Percentiles rank a stretch among this genome's conserved stretches.
These are phyloP conservation scores for Pythium rhizo-oryzae DNA, from an alignment of 352 stramenopile species.

Conservation along the genomic window DNA sequence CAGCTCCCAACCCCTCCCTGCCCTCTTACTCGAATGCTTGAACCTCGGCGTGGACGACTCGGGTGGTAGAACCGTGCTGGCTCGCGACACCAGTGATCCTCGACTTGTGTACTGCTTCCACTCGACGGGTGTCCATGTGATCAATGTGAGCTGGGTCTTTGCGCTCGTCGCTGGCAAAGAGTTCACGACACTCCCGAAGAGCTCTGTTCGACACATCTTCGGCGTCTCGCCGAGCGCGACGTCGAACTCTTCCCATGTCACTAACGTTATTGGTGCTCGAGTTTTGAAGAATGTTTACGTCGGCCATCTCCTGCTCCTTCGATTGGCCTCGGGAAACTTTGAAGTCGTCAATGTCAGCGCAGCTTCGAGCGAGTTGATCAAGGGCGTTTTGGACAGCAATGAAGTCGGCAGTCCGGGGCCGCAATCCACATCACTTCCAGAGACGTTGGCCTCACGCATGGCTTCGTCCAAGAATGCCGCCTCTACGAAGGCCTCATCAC, in stretches of 20 bases:
- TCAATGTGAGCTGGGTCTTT: conserved; percentile 78
- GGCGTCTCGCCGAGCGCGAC: conserved; percentile 53
- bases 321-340: conserved; percentile 68
- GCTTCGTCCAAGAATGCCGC: conserved; percentile 33
- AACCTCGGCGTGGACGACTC: conserved; percentile 75
- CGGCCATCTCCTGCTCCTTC: conserved; percentile 74
- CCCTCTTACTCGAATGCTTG: conserved; percentile 72
- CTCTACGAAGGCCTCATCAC: conserved; percentile 24
- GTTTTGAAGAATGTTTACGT: conserved; percentile 80
- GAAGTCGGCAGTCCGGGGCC: conserved; percentile 16
- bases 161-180: conserved; percentile 58
- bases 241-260: conserved; percentile 14
- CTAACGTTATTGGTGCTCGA: conserved; percentile 64
- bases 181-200: conserved; percentile 64
- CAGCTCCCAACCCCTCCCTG: conserved; percentile 35
- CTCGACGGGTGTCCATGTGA: conserved; percentile 75
- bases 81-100: conserved; percentile 50
- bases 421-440: conserved; percentile 44
- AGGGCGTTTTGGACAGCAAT: conserved; percentile 50
- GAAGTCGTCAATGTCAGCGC: conserved; percentile 83
- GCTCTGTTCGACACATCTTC: conserved; percentile 76
- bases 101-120: conserved; percentile 76
- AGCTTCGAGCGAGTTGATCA: conserved; percentile 71
- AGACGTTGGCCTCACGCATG: conserved; percentile 56
- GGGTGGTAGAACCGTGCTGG: conserved; percentile 59